phyloP scores from a whole-genome alignment of 73 alveolate species.

The Blepharisma japonicum region DNA sequence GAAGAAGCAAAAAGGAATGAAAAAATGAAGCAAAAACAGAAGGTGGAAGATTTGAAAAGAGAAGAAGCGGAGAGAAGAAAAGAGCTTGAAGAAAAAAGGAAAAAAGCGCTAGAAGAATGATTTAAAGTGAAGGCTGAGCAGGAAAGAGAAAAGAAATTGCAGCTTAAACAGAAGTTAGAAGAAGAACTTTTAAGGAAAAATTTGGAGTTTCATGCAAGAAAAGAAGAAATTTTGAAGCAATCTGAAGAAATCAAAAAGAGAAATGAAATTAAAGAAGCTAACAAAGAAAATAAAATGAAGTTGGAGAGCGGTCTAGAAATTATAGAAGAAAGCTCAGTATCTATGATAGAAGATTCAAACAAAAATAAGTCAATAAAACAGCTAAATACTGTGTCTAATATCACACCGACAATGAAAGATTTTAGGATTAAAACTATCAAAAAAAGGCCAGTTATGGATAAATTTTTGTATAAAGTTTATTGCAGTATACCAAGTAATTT shows the following conservation, averaged over 20 bases:
- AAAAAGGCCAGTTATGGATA: too few species aligned
- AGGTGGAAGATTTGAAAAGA: not conserved
- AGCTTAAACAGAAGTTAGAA: not conserved
- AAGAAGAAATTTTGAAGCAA: not conserved
- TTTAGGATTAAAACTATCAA: too few species aligned
- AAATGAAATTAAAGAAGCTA: too few species aligned
- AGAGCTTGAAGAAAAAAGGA: conserved; percentile 14
- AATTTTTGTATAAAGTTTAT: too few species aligned
- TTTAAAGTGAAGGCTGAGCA: not conserved
- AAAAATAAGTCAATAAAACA: too few species aligned
- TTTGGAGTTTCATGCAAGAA: not conserved
- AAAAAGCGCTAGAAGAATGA: not conserved
- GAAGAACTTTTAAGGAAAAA: not conserved
- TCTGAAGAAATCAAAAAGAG: not conserved
- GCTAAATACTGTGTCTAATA: too few species aligned
- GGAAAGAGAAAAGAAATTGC: not conserved
- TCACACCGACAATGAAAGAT: too few species aligned
- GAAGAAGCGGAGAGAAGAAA: not conserved
- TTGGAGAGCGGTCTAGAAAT: too few species aligned
- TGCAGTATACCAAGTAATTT: too few species aligned
- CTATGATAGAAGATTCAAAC: too few species aligned
- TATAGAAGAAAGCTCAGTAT: too few species aligned
- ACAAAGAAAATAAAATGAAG: too few species aligned
- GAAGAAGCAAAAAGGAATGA: conserved; percentile 17
- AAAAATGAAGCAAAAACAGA: not conserved